These are phyloP conservation scores for Eruca vesicaria DNA, from an alignment of 441 rosid genomes.

Conservation along the genomic window DNA sequence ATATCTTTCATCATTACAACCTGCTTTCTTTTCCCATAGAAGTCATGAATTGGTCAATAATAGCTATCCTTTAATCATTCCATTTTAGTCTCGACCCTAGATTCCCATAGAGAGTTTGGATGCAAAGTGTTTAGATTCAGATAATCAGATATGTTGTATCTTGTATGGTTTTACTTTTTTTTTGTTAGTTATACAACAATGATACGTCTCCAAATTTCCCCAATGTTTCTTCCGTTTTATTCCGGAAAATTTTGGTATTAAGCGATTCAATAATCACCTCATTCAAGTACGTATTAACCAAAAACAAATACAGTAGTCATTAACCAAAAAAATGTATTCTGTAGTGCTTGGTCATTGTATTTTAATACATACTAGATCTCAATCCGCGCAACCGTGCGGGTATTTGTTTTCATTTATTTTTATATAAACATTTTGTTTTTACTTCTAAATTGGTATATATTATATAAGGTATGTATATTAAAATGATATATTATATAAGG, in stretches of 20 bases:
- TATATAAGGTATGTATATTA: too few species aligned
- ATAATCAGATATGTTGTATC: background rate
- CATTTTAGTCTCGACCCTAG: constrained; percentile 22
- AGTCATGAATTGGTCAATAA: constrained; percentile 22
- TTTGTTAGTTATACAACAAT: background rate
- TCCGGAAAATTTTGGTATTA: background rate
- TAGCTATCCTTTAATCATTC: constrained; percentile 28
- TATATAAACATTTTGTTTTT: too few species aligned
- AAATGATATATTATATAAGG: too few species aligned
- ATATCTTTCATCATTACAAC: constrained; percentile 21
- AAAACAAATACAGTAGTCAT: background rate
- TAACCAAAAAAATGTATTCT: background rate
- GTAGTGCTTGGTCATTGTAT: background rate
- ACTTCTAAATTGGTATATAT: too few species aligned
- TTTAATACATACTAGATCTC: background rate
- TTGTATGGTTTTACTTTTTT: background rate
- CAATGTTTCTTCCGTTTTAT: background rate
- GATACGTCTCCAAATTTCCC: background rate
- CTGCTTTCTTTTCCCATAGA: constrained; percentile 1
- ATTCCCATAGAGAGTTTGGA: constrained; percentile 14
- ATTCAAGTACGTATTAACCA: background rate
- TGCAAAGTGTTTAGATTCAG: background rate
- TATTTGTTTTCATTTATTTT: too few species aligned
- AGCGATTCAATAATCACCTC: background rate
- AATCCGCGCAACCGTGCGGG: too few species aligned